phyloP scores from a whole-genome alignment of 73 alveolate species.

The Tetrahymena malaccensis region DNA sequence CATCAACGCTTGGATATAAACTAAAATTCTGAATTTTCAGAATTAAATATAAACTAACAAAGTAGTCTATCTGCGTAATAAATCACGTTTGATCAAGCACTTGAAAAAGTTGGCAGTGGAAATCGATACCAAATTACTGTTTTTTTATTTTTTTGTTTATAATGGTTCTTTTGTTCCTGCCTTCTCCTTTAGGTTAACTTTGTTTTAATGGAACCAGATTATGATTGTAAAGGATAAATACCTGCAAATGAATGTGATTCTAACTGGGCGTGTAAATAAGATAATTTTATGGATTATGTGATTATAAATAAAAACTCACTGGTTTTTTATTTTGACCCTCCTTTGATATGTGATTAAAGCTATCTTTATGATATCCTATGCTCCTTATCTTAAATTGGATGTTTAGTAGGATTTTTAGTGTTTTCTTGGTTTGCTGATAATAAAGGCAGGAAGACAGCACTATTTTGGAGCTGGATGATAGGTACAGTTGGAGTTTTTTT shows the following conservation, averaged over 20 bases:
- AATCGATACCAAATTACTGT: not conserved
- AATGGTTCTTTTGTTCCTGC: constrained; percentile 22
- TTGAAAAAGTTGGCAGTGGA: constrained; percentile 7
- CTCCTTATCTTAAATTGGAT: constrained; percentile 12
- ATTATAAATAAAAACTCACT: not conserved
- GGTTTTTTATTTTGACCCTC: constrained; percentile 1
- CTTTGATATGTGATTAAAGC: not conserved
- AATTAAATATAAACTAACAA: not conserved
- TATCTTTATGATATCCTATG: not conserved
- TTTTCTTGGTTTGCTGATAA: constrained; percentile 29
- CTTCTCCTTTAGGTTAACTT: not conserved
- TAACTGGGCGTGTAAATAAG: not conserved
- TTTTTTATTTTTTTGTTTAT: constrained; percentile 7
- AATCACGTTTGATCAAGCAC: constrained; percentile 15
- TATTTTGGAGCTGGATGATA: not conserved
- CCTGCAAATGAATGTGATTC: not conserved
- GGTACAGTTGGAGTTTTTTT: constrained; percentile 5
- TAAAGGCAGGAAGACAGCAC: constrained; percentile 16
- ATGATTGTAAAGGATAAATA: not conserved
- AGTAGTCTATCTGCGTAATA: not conserved
- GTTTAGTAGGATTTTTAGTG: constrained; percentile 9
- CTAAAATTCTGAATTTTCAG: not conserved
- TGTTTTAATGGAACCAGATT: not conserved
- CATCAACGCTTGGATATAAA: not conserved
- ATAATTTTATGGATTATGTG: not conserved